Base-by-base conservation (phyloP, 2,329 filamentous ascomycete genomes). In the Clonostachys sp. region DNA sequence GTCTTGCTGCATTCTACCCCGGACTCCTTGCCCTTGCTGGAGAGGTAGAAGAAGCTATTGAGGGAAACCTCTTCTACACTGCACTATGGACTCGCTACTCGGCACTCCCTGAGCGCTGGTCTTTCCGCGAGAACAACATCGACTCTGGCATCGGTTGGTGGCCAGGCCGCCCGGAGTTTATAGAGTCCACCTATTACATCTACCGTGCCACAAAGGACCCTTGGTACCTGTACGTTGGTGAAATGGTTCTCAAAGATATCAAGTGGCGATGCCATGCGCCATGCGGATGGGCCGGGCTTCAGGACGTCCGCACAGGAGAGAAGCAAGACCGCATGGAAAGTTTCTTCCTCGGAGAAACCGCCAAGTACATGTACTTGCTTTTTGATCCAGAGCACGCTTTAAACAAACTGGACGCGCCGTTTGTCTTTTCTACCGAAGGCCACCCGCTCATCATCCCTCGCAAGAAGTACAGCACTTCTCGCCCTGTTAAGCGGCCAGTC, bases 301-400 rank as follows among this genome's bases (percentile, higher is more conserved):
- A 91, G 58, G 86, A 91, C 62, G 88, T 92, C 9, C 74, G 85
- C 34, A 89, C 81, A 6, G 92, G 92, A 5, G 89, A 96, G 67
- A 83, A 90, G 66, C 89, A 82, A 56, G 91, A 99, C 63, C 86
- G 94, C 34, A 97, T 97, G 94, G 94, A 99, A 67, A 97, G 92
- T 63, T 99, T 97, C 75, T 97, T 97, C 60, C 77, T 99, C 1
- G 92, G 94, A 13, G 94, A 99, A 67, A 99, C 94, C 2, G 86
- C 90, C 41, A 96, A 97, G 66, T 99, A 99, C 64, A 74, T 99
- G 52, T 97, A 95, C 63, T 72, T 99, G 47, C 80, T 97, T 3
- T 97, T 95, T 64, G 89, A 95, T 54, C 78, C 84, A 5, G 78
- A 84, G 13, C 94, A 97, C 66, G 90, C 91, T 1, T 71, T 99